Base-by-base conservation (phyloP, 805 yeast species). In the Cyberlindnera sargentensis region DNA sequence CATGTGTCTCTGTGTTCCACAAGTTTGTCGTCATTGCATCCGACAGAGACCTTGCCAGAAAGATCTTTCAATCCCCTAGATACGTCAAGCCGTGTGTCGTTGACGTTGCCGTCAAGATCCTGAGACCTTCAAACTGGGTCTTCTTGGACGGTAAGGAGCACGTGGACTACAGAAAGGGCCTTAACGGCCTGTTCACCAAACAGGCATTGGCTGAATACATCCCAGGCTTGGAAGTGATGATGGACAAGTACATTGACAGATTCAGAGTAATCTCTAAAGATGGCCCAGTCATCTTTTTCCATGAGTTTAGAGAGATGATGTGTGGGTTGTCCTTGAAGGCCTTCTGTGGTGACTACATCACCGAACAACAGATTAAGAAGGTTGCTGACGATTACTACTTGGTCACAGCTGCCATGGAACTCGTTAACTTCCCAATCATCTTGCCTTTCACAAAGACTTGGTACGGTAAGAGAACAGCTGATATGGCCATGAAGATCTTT, bases 11-110 rank as follows among this genome's bases (percentile, higher is more conserved):
- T 3, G 93, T 93, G 48, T 93, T 93, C 75, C 99, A 93, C 72
- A 93, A 93, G 69, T 91, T 91, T 60, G 99, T 93, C 35, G 95
- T 93, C 40, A 87, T 91, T 64, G 96, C 96, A 6, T 81, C 93
- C 9, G 73, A 82, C 27, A 80, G 96, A 60, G 96, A 89, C 55
- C 71, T 90, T 48, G 84, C 96, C 29, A 79, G 97, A 63, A 90
- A 90, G 58, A 79, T 89, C 47, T 73, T 91, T 56, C 82, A 78
- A 59, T 80, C 95, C 20, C 95, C 96, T 34, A 74, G 78, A 39
- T 93, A 75, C 60, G 97, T 89, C 48, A 89, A 89, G 65, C 99
- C 99, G 5, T 93, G 99, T 70, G 96, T 93, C 47, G 99, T 93
- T 51, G 99, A 93, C 62, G 98, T 89, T 43, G 99, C 99, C 23